Percentiles rank a stretch among this genome's conserved stretches.
These are phyloP conservation scores for Globisporangium iwayamae DNA, from an alignment of 352 stramenopile species.

Conservation along the genomic window DNA sequence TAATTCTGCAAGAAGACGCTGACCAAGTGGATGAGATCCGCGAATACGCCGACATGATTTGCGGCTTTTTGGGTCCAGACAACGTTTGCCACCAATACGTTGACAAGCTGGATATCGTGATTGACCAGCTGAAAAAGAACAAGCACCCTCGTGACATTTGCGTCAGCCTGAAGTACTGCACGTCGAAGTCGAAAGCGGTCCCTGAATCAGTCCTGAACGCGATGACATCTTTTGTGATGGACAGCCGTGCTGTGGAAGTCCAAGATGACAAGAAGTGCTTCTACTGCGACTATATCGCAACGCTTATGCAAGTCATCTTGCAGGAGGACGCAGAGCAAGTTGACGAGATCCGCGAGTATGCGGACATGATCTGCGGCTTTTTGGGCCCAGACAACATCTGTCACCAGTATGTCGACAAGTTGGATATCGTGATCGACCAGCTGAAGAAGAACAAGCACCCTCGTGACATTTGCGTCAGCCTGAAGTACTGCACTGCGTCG, in stretches of 20 bases:
- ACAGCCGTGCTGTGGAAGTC: slow-evolving; percentile 18
- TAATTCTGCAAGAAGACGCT: slow-evolving; percentile 53
- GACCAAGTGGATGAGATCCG: slow-evolving; percentile 55
- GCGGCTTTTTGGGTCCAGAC: slow-evolving; percentile 58
- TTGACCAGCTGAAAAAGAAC: slow-evolving; percentile 56
- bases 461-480: slow-evolving; percentile 48
- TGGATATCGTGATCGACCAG: slow-evolving; percentile 61
- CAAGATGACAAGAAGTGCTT: slow-evolving; percentile 42
- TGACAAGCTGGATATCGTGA: slow-evolving; percentile 58
- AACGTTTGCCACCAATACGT: slow-evolving; percentile 69
- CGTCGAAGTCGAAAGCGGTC: slow-evolving; percentile 9
- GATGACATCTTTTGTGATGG: slow-evolving; percentile 28
- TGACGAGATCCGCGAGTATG: slow-evolving; percentile 50
- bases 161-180: slow-evolving; percentile 53
- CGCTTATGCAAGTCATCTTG: slow-evolving; percentile 52
- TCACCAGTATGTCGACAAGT: slow-evolving; percentile 63
- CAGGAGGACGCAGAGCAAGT: slow-evolving; percentile 56
- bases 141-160: slow-evolving; percentile 73
- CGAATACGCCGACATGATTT: slow-evolving; percentile 70
- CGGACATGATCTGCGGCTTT: slow-evolving; percentile 75
- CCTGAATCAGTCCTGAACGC: slow-evolving; percentile 22
- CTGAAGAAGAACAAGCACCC: slow-evolving; percentile 65
- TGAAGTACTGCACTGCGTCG: slow-evolving; percentile 53
- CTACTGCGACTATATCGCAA: slow-evolving; percentile 64
- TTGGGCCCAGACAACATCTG: slow-evolving; percentile 57